phyloP scores from a whole-genome alignment of 345 rosid genomes.

The Rhizophora mangle region DNA sequence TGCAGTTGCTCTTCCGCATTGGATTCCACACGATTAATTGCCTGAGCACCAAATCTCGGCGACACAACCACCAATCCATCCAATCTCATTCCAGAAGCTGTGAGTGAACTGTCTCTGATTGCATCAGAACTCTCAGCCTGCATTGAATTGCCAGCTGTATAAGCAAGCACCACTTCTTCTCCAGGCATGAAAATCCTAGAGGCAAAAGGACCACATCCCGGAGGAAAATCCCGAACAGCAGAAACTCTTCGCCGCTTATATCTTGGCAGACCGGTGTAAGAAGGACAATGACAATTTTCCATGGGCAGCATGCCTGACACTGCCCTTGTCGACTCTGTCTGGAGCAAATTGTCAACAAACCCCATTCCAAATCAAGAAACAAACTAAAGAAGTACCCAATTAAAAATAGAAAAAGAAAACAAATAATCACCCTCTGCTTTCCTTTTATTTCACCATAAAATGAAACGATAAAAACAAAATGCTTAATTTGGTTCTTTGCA shows the following conservation, averaged over 20 bases:
- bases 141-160: conserved; percentile 4
- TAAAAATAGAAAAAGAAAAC: background rate
- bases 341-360: conserved; percentile 30
- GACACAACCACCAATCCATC: background rate
- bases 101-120: background rate
- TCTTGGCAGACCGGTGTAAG: conserved; percentile 23
- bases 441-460: too few relatives aligned
- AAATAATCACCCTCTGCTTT: background rate
- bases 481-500: too few relatives aligned
- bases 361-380: conserved; percentile 37
- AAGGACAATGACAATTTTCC: conserved; percentile 30
- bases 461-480: too few relatives aligned
- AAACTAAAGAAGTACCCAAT: background rate
- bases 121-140: background rate
- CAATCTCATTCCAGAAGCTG: conserved; percentile 11
- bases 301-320: conserved; percentile 5
- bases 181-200: conserved; percentile 2
- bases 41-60: background rate
- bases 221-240: conserved; percentile 50
- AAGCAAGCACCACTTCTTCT: conserved; percentile 6
- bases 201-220: conserved; percentile 41
- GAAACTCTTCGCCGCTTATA: conserved; percentile 42
- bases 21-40: conserved; percentile 2
- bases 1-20: conserved; percentile 10
- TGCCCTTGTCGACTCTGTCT: conserved; percentile 30